Evolutionary conservation across 2,329 filamentous ascomycete genomes (phyloP).

Genomic region (Volutella citrinella): DNA sequence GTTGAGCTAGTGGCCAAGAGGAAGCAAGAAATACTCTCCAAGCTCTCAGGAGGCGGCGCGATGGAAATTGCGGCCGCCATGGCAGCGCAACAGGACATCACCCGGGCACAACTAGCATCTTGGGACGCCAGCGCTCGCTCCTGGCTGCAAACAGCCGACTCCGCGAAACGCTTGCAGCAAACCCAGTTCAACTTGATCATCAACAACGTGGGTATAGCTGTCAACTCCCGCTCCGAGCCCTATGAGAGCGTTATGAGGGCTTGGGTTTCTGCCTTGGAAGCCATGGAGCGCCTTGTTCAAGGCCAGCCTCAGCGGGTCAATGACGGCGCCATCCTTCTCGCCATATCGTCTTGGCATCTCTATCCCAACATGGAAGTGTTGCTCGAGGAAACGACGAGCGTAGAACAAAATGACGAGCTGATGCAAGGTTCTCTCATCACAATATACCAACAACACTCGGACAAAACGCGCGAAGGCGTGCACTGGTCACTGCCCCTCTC

Average conservation of each 20-base stretch:
- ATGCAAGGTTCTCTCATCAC: too few relatives aligned
- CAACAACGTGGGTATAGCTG: slow-evolving; percentile 16
- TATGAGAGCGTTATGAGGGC: neutral
- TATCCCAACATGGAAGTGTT: slow-evolving; percentile 1
- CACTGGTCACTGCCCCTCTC: too few relatives aligned
- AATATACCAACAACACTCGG: too few relatives aligned
- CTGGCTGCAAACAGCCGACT: slow-evolving; percentile 29
- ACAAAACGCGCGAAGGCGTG: too few relatives aligned
- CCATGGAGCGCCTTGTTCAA: neutral
- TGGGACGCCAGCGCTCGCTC: slow-evolving; percentile 32
- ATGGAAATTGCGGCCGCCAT: too few relatives aligned
- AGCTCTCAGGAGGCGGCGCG: too few relatives aligned
- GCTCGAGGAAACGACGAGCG: neutral
- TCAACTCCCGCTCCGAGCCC: too few relatives aligned
- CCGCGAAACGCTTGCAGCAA: slow-evolving; percentile 19
- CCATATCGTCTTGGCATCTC: slow-evolving; percentile 1
- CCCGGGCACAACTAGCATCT: slow-evolving; percentile 21
- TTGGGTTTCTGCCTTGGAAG: neutral
- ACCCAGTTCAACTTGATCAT: slow-evolving; percentile 22
- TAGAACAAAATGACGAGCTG: neutral
- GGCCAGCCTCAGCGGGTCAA: slow-evolving; percentile 1
- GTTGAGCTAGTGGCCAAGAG: slow-evolving; percentile 25
- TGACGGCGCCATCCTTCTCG: neutral
- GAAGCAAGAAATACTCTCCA: too few relatives aligned
- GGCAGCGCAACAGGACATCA: too few relatives aligned